Conservation (phyloP, 1,284 basidiomycete species). For the Bondarzewia mesenterica region DNA sequence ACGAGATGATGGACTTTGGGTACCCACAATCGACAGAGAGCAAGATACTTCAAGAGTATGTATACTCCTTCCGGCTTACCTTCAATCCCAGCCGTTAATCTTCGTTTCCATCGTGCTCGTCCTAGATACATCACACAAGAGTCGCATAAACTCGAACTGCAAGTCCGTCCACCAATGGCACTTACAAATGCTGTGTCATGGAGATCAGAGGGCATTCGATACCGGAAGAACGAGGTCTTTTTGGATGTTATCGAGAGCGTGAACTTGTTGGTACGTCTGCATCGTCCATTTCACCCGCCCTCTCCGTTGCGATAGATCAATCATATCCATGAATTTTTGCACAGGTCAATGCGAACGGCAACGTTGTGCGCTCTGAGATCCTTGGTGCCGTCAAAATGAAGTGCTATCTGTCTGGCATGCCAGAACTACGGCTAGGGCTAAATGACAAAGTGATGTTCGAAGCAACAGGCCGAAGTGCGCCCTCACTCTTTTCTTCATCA, state of each 20-base stretch:
- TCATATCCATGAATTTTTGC: background rate
- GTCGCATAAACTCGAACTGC: conserved; percentile 92
- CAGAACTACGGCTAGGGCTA: conserved; percentile 89
- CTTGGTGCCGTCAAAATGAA: conserved; percentile 99
- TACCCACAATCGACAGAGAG: conserved; percentile 99
- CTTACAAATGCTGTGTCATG: conserved; percentile 99
- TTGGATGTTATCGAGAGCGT: conserved; percentile 97
- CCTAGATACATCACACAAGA: conserved; percentile 96
- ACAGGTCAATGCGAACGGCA: conserved; percentile 93
- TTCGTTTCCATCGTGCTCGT: background rate
- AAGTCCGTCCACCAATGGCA: conserved; percentile 89
- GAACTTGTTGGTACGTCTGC: conserved; percentile 70
- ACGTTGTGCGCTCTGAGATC: conserved; percentile 96
- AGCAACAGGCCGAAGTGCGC: conserved; percentile 85
- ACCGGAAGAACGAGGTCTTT: conserved; percentile 99
- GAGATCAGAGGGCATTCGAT: conserved; percentile 96
- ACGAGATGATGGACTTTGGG: conserved; percentile 99
- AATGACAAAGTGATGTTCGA: conserved; percentile 82
- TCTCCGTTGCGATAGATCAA: background rate
- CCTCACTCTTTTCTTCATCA: background rate
- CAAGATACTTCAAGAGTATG: conserved; percentile 96
- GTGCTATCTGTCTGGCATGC: conserved; percentile 98
- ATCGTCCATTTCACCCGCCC: background rate
- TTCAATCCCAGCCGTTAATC: background rate
- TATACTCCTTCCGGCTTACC: conserved; percentile 11